A percentile compares a stretch with the other conserved stretches of the same genome.
phyloP scores from a whole-genome alignment of 768 basidiomycete species.

The Suillus hirtellus region DNA sequence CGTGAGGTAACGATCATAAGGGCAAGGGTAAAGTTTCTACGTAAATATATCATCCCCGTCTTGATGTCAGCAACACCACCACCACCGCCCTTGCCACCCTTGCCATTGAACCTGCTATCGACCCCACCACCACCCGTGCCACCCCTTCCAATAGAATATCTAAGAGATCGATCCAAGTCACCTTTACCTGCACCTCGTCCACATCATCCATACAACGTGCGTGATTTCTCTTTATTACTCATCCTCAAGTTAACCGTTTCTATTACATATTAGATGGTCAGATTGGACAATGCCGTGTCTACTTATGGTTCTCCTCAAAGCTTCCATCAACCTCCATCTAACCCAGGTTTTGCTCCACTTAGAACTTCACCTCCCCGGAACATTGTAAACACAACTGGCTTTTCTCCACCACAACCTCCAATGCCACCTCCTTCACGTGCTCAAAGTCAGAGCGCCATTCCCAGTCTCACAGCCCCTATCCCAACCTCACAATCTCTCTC shows the following conservation, averaged over 20 bases:
- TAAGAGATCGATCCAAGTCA: slow-evolving; percentile 35
- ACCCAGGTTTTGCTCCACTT: slow-evolving; percentile 15
- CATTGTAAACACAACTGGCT: slow-evolving; percentile 14
- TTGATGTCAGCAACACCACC: too few relatives aligned
- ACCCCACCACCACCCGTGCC: slow-evolving; percentile 48
- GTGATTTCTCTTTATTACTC: slow-evolving; percentile 25
- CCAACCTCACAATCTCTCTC: slow-evolving; percentile 64
- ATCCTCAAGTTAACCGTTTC: slow-evolving; percentile 1
- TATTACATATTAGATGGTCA: slow-evolving; percentile 56
- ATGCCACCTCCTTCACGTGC: slow-evolving; percentile 27
- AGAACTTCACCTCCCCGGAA: slow-evolving; percentile 13
- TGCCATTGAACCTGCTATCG: slow-evolving; percentile 15
- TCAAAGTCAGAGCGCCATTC: slow-evolving; percentile 25
- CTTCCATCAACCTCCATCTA: slow-evolving; percentile 22
- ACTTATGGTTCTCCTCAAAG: slow-evolving; percentile 18
- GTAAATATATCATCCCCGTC: too few relatives aligned
- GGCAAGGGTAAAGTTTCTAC: too few relatives aligned
- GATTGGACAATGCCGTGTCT: slow-evolving; percentile 52
- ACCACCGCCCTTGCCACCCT: too few relatives aligned
- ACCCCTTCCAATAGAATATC: slow-evolving; percentile 45
- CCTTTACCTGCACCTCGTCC: slow-evolving; percentile 68
- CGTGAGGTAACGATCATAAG: too few relatives aligned
- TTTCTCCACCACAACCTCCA: slow-evolving; percentile 23
- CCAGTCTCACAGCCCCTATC: slow-evolving; percentile 65
- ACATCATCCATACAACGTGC: slow-evolving; percentile 64